Percentiles rank a stretch among this genome's conserved stretches.
These are phyloP conservation scores for Croton laevigatus DNA, from an alignment of 441 rosid genomes.

Conservation along the genomic window DNA sequence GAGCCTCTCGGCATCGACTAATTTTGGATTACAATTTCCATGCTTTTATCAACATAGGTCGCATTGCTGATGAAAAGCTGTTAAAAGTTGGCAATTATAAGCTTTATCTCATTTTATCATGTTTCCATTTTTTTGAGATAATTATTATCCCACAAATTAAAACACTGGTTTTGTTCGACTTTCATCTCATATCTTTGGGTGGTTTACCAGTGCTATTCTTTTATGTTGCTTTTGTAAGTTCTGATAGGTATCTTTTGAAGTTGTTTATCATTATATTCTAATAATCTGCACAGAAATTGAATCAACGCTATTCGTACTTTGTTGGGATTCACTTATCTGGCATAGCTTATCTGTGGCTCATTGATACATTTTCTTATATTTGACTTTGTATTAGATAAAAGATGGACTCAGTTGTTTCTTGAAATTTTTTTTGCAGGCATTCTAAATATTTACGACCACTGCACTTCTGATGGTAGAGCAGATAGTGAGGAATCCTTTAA, in stretches of 20 bases:
- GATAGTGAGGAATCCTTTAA: conserved; percentile 39
- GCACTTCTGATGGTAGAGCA: conserved; percentile 42
- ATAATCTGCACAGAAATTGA: not conserved
- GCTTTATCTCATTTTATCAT: not conserved
- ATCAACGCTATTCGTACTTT: not conserved
- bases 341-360: not conserved
- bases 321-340: not conserved
- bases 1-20: not conserved
- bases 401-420: conserved; percentile 11
- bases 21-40: not conserved
- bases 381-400: conserved; percentile 7
- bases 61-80: not conserved
- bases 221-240: not conserved
- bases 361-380: not conserved
- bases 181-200: not conserved
- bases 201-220: not conserved
- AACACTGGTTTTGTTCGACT: too few species aligned
- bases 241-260: not conserved
- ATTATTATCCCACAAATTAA: too few species aligned
- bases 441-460: conserved; percentile 31
- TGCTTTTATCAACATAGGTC: not conserved
- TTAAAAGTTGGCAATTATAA: not conserved
- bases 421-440: conserved; percentile 43
- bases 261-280: not conserved
- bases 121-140: not conserved